Base-by-base conservation (phyloP, 2,329 filamentous ascomycete genomes). In the Beauveria sp. region DNA sequence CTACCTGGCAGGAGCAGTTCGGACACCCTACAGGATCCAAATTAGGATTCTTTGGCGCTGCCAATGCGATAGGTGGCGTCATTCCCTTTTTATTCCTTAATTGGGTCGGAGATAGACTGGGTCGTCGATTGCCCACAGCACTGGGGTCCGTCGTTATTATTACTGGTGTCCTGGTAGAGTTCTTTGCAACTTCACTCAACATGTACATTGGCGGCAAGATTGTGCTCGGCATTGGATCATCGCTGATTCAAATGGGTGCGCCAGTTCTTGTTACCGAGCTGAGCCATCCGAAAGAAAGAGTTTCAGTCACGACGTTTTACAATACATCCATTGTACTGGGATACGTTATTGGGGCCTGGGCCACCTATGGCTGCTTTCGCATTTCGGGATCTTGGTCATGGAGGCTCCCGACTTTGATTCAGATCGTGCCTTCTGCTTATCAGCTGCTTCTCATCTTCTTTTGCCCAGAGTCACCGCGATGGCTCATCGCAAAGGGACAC, bases 401-500 rank as follows among this genome's bases (percentile, higher is more conserved):
- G 82, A 73, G 79, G 51, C 72, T 83, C 20, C 83, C 82, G 0
- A 79, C 79, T 1, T 71, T 84, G 4, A 67, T 82, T 2, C 83
- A 85, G 67, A 76, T 77, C 48, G 62, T 78, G 5, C 79, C 76
- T 73, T 68, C 76, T 2, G 66, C 64, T 0, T 73, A 72, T 30
- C 73, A 81, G 63, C 73, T 83, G 20, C 59, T 70, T 10, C 76
- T 79, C 58, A 70, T 80, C 55, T 75, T 73, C 64, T 79, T 83
- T 55, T 76, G 84, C 5, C 84, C 84, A 0, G 85, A 88, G 64
- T 84, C 79, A 0, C 85, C 85, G 1, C 77, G 85, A 43, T 87
- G 79, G 78, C 70, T 85, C 30, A 75, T 85, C 48, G 76, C 78
- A 41, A 76, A 81, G 63, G 81, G 82, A 37, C 74, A 76, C 24